Conservation (phyloP, 1,284 basidiomycete genomes). For the Ustilago sp. region DNA sequence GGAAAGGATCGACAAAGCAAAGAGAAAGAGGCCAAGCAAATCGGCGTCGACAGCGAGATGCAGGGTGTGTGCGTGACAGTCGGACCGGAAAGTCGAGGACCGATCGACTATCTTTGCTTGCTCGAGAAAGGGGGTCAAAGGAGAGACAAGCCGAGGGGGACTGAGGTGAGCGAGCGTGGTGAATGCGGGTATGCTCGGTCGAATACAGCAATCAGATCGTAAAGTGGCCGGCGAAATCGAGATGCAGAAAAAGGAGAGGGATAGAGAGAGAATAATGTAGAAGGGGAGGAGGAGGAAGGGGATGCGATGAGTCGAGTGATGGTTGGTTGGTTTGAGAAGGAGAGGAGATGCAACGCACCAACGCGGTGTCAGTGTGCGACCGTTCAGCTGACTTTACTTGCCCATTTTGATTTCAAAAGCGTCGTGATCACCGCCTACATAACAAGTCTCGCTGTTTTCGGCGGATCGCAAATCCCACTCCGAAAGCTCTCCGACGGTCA, state of each 20-base stretch:
- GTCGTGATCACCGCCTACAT: too few relatives aligned
- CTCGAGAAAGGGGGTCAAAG: slow-evolving; percentile 5
- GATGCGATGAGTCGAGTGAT: background rate
- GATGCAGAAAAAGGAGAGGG: background rate
- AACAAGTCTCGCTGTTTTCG: slow-evolving; percentile 16
- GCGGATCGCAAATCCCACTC: slow-evolving; percentile 8
- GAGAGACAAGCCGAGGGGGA: slow-evolving; percentile 24
- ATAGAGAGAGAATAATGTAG: background rate
- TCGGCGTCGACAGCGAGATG: slow-evolving; percentile 1
- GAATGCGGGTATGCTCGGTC: background rate
- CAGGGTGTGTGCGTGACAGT: background rate
- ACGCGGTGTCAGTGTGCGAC: background rate
- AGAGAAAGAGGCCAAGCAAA: background rate
- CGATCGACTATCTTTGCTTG: slow-evolving; percentile 1
- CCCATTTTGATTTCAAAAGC: background rate
- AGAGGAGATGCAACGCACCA: background rate
- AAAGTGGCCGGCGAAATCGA: background rate
- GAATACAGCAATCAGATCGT: background rate
- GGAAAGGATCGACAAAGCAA: slow-evolving; percentile 13
- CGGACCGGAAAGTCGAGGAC: slow-evolving; percentile 14
- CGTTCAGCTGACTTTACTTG: background rate
- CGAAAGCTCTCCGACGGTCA: slow-evolving; percentile 4
- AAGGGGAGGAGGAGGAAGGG: background rate
- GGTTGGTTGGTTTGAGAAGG: background rate
- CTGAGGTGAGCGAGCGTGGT: slow-evolving; percentile 6